A percentile compares a stretch with the other conserved stretches of the same genome.
phyloP scores from a whole-genome alignment of 768 basidiomycete species.

The Krasilnikovozyma curviuscula region DNA sequence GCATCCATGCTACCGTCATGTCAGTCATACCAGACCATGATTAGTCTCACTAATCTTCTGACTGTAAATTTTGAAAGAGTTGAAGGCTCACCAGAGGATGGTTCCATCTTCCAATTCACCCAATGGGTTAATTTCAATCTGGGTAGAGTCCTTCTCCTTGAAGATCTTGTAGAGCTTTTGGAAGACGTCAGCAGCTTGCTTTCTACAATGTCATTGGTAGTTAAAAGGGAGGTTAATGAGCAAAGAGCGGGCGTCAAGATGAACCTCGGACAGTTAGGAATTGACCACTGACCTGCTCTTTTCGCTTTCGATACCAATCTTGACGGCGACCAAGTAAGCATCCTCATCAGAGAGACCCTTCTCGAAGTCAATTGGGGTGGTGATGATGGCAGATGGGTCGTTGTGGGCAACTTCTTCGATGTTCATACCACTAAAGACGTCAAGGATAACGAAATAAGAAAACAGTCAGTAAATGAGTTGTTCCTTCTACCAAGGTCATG shows the following conservation, averaged over 20 bases:
- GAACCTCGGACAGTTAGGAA: no score
- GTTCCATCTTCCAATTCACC: slow-evolving; percentile 76
- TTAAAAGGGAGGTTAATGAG: not conserved
- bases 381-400: slow-evolving; percentile 85
- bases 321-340: slow-evolving; percentile 61
- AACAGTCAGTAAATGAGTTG: not conserved
- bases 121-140: slow-evolving; percentile 98
- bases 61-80: not conserved
- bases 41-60: not conserved
- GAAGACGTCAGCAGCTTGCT: slow-evolving; percentile 82
- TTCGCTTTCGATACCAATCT: slow-evolving; percentile 66
- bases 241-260: not conserved
- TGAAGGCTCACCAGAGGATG: slow-evolving; percentile 59
- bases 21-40: not conserved
- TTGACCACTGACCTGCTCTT: slow-evolving; percentile 38
- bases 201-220: no score
- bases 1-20: slow-evolving; percentile 99
- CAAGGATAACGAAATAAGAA: not conserved
- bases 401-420: slow-evolving; percentile 98
- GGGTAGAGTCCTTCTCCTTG: slow-evolving; percentile 97
- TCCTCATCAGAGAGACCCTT: slow-evolving; percentile 55
- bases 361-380: slow-evolving; percentile 69
- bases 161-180: slow-evolving; percentile 86
- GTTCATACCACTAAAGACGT: slow-evolving; percentile 55
- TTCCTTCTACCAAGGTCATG: not conserved